A percentile compares a stretch with the other conserved stretches of the same genome.
Conservation (phyloP, 2,329 filamentous ascomycete species). For the Pezizomycotina sp. region DNA sequence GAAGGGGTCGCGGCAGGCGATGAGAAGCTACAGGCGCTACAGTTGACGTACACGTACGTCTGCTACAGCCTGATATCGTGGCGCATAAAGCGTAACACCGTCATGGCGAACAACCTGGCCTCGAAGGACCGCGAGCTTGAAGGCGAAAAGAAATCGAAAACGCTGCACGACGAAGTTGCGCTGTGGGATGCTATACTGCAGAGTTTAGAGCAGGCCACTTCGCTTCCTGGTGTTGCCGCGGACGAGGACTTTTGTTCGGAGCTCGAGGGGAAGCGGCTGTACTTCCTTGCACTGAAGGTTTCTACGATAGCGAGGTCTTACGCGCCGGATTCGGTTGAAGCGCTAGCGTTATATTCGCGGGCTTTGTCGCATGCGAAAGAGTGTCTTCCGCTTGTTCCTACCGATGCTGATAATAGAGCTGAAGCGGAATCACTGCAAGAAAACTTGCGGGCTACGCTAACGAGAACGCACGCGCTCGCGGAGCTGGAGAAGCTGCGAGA, state of each 20-base stretch:
- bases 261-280: slow-evolving; percentile 59
- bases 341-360: neutral
- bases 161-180: slow-evolving; percentile 58
- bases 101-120: slow-evolving; percentile 48
- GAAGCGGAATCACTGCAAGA: too few species aligned
- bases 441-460: slow-evolving; percentile 59
- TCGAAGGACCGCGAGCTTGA: slow-evolving; percentile 31
- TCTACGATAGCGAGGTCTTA: too few species aligned
- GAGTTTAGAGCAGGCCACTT: slow-evolving; percentile 76
- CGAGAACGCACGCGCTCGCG: slow-evolving; percentile 70
- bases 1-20: slow-evolving; percentile 78
- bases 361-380: too few species aligned
- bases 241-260: slow-evolving; percentile 61
- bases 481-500: slow-evolving; percentile 52
- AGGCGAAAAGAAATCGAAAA: slow-evolving; percentile 39
- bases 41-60: slow-evolving; percentile 81
- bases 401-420: slow-evolving; percentile 1
- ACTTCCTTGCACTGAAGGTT: slow-evolving; percentile 86
- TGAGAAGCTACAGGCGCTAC: slow-evolving; percentile 73
- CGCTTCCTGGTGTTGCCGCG: slow-evolving; percentile 75
- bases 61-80: slow-evolving; percentile 90
- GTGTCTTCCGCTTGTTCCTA: too few species aligned
- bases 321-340: neutral
- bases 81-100: slow-evolving; percentile 82
- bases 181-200: slow-evolving; percentile 67